A percentile compares a stretch with the other conserved stretches of the same genome.
These are phyloP conservation scores for Papilionanthe hybrid DNA, from an alignment of 116 monocot species.

Conservation along the genomic window DNA sequence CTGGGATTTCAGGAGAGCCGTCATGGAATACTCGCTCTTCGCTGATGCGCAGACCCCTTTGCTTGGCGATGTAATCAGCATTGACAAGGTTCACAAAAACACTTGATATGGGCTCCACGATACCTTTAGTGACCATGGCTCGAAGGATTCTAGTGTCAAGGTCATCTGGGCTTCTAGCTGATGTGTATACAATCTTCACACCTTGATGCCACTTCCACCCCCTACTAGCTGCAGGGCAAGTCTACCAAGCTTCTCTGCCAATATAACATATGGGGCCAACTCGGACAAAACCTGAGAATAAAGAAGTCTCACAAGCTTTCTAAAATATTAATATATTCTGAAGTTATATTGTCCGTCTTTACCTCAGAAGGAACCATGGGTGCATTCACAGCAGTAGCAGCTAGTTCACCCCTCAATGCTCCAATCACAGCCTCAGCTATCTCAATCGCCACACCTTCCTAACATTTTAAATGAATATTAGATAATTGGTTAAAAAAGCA, in stretches of 20 bases:
- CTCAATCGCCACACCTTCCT: conserved; percentile 62
- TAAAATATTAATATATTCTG: not conserved
- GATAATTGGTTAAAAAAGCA: not conserved
- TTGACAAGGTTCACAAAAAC: conserved; percentile 48
- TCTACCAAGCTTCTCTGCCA: conserved; percentile 43
- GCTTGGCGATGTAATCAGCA: conserved; percentile 44
- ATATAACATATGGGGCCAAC: conserved; percentile 43
- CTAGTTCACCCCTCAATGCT: conserved; percentile 47
- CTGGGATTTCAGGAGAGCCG: conserved; percentile 30
- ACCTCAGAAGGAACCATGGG: conserved; percentile 63
- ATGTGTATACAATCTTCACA: conserved; percentile 45
- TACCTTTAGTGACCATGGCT: conserved; percentile 51
- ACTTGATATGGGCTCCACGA: conserved; percentile 45
- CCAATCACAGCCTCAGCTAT: conserved; percentile 57
- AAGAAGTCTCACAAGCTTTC: not conserved
- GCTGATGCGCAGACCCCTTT: conserved; percentile 41
- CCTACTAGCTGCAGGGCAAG: conserved; percentile 38
- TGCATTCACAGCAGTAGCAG: conserved; percentile 54
- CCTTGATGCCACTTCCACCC: conserved; percentile 39
- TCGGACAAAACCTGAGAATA: conserved; percentile 38
- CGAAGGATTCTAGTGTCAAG: conserved; percentile 48
- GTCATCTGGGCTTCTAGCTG: conserved; percentile 44
- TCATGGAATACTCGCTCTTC: conserved; percentile 39
- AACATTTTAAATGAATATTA: not conserved
- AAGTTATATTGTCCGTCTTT: not conserved